These are phyloP conservation scores for Leccinum obscurum DNA, from an alignment of 768 basidiomycete genomes.

Conservation along the genomic window DNA sequence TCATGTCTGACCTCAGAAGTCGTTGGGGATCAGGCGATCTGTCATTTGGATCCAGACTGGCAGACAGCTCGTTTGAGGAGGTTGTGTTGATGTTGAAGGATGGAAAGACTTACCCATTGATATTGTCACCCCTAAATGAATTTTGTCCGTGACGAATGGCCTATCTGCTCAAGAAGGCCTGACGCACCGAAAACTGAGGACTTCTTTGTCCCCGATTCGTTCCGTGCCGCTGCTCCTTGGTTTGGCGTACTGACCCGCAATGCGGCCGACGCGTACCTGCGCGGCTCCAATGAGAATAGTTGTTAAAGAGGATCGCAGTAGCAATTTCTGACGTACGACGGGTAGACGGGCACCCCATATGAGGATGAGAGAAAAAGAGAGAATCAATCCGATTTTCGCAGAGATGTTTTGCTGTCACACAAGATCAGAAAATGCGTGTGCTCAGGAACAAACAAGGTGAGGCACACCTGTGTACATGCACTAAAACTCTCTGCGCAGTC, in stretches of 20 bases:
- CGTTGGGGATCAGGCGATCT: conserved; percentile 90
- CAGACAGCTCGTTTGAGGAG: not conserved
- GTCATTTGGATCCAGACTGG: conserved; percentile 64
- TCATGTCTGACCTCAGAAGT: conserved; percentile 58
- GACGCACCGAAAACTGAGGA: conserved; percentile 84
- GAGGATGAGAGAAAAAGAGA: conserved; percentile 93
- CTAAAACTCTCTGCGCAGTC: conserved; percentile 98
- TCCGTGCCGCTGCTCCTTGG: conserved; percentile 87
- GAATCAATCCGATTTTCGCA: conserved; percentile 84
- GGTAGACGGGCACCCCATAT: conserved; percentile 92
- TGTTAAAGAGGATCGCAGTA: not conserved
- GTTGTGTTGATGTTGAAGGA: not conserved
- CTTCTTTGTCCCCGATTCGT: conserved; percentile 69
- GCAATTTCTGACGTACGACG: conserved; percentile 56
- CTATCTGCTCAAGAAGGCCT: not conserved
- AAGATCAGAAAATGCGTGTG: conserved; percentile 4
- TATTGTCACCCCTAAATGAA: conserved; percentile 81
- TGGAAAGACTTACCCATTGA: conserved; percentile 69
- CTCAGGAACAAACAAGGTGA: conserved; percentile 10
- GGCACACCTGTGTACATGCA: conserved; percentile 79
- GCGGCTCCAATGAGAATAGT: conserved; percentile 7
- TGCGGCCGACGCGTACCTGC: conserved; percentile 82
- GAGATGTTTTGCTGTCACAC: conserved; percentile 74
- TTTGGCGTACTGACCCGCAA: conserved; percentile 96
- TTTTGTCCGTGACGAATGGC: not conserved